A percentile compares a stretch with the other conserved stretches of the same genome.
phyloP scores from a whole-genome alignment of 441 rosid species.

The Capsella rubella region DNA sequence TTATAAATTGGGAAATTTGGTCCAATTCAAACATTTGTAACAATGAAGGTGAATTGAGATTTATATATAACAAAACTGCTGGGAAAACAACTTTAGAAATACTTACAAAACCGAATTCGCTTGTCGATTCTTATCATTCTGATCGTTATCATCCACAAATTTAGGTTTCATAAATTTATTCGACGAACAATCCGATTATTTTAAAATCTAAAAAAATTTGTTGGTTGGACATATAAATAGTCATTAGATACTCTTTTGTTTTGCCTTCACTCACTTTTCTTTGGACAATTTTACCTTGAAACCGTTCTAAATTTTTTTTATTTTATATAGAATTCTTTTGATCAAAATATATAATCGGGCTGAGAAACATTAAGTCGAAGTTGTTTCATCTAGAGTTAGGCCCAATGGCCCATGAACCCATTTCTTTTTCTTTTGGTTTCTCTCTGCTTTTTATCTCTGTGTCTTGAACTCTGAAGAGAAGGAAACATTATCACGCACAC shows the following conservation, averaged over 20 bases:
- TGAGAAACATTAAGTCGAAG: not conserved
- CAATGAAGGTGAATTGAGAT: not conserved
- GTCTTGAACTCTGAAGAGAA: constrained; percentile 38
- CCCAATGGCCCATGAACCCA: not conserved
- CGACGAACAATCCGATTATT: too few relatives aligned
- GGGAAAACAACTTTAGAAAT: too few relatives aligned
- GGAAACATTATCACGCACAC: constrained; percentile 37
- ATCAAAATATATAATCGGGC: not conserved
- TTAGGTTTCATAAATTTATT: too few relatives aligned
- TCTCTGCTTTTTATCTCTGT: not conserved
- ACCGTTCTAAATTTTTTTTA: not conserved
- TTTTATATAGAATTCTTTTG: too few relatives aligned
- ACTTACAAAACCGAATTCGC: not conserved
- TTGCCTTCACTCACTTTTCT: too few relatives aligned
- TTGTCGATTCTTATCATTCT: too few relatives aligned
- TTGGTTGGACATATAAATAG: not conserved
- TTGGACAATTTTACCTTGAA: too few relatives aligned
- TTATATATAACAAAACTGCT: not conserved
- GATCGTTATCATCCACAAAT: too few relatives aligned
- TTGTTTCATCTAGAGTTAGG: not conserved
- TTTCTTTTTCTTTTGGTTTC: not conserved
- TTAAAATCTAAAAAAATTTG: too few relatives aligned
- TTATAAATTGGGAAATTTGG: not conserved
- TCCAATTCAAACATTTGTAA: not conserved
- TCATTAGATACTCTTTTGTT: too few relatives aligned